A percentile compares a stretch with the other conserved stretches of the same genome.
Conservation (phyloP, 768 basidiomycete species). For the Psilocybe subaeruginosa region DNA sequence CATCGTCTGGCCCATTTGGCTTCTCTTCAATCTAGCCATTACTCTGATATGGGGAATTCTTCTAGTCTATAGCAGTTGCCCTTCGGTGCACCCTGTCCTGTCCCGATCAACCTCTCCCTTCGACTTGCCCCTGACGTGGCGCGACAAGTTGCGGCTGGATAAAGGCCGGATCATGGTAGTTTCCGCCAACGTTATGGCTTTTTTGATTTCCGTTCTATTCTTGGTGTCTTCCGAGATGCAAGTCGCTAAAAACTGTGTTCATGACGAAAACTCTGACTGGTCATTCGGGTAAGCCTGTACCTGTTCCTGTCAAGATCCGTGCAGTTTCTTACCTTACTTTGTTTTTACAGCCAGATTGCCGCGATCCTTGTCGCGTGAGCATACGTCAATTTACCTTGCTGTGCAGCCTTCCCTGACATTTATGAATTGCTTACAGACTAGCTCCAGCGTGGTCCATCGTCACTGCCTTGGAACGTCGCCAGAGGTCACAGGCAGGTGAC, state of each 20-base stretch:
- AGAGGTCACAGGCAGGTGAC: background rate
- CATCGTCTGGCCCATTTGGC: conserved; percentile 19
- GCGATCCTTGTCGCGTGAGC: conserved; percentile 20
- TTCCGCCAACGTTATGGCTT: conserved; percentile 11
- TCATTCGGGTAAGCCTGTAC: conserved; percentile 19
- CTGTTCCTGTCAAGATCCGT: background rate
- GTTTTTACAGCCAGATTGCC: conserved; percentile 16
- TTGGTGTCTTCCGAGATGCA: conserved; percentile 20
- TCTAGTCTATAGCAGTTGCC: conserved; percentile 19
- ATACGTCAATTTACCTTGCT: background rate
- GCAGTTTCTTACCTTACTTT: background rate
- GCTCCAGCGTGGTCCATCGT: conserved; percentile 20
- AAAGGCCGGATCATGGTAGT: conserved; percentile 16
- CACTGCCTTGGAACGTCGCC: conserved; percentile 12
- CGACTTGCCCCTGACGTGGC: conserved; percentile 5
- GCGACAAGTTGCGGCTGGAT: conserved; percentile 12
- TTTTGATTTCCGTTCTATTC: conserved; percentile 13
- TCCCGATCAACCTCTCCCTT: conserved; percentile 13
- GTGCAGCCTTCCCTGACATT: background rate
- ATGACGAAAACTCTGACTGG: conserved; percentile 20
- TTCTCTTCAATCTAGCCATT: conserved; percentile 17
- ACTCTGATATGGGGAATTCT: conserved; percentile 19
- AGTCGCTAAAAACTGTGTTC: conserved; percentile 15
- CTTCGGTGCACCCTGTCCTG: conserved; percentile 17
- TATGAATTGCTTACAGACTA: conserved; percentile 6